Conservation (phyloP, 2,329 filamentous ascomycete genomes). For the Cladosporium sp. region DNA sequence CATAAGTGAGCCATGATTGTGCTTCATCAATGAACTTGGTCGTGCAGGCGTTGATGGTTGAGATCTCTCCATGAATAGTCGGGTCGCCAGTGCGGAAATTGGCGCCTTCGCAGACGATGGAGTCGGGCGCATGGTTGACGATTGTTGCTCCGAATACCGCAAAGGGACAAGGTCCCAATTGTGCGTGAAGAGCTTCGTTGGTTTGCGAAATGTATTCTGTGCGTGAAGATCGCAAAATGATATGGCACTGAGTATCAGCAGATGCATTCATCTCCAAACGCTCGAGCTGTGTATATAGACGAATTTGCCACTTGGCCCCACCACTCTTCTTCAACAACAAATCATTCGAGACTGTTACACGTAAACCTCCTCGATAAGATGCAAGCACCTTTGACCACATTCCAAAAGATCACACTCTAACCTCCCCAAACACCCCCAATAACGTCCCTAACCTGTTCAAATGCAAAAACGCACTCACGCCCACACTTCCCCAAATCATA, state of each 20-base stretch:
- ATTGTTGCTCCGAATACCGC: too few species aligned
- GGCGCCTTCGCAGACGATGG: too few species aligned
- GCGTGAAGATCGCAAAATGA: neutral
- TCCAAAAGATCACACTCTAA: neutral
- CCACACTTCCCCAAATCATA: constrained; percentile 27
- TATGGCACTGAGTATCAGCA: constrained; percentile 1
- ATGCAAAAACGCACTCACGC: constrained; percentile 24
- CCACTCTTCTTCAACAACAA: neutral
- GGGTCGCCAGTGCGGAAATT: too few species aligned
- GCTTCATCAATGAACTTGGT: neutral
- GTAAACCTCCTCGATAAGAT: neutral
- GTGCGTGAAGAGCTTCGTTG: too few species aligned
- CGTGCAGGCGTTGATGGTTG: too few species aligned
- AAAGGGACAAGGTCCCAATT: too few species aligned
- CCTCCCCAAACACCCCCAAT: constrained; percentile 23
- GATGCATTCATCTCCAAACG: neutral
- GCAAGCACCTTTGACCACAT: neutral
- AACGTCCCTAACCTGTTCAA: constrained; percentile 24
- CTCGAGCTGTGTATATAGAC: neutral
- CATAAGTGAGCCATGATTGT: constrained; percentile 1
- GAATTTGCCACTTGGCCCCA: neutral
- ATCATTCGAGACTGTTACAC: neutral
- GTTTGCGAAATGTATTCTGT: neutral
- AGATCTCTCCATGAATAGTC: too few species aligned
- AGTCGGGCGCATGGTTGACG: too few species aligned